Conservation (phyloP, 495 filamentous ascomycete species). For the Aspergillus sclerotiicarbonarius region DNA sequence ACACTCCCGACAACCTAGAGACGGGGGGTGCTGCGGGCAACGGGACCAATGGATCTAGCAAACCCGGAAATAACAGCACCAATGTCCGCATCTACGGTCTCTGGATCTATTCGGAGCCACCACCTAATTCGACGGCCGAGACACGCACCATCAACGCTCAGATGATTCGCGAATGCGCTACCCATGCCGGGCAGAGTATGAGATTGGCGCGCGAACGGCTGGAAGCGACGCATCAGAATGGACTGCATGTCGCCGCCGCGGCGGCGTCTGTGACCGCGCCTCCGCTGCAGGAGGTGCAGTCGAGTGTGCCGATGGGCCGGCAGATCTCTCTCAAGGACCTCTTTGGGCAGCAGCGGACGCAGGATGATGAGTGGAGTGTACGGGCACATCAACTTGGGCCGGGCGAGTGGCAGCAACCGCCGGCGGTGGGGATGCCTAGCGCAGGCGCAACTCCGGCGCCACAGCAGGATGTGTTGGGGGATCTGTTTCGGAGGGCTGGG, state of each 20-base stretch:
- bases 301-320: slow-evolving; percentile 49
- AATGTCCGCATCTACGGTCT: slow-evolving; percentile 53
- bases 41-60: slow-evolving; percentile 7
- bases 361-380: slow-evolving; percentile 52
- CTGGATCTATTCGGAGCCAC: slow-evolving; percentile 63
- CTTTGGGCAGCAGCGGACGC: slow-evolving; percentile 53
- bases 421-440: not conserved
- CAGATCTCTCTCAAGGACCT: slow-evolving; percentile 54
- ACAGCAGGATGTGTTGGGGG: slow-evolving; percentile 38
- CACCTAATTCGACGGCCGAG: slow-evolving; percentile 53
- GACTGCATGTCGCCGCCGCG: slow-evolving; percentile 35
- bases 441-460: slow-evolving; percentile 16
- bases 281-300: slow-evolving; percentile 33
- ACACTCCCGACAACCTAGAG: slow-evolving; percentile 8
- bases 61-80: slow-evolving; percentile 30
- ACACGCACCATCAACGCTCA: slow-evolving; percentile 49
- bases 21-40: slow-evolving; percentile 1
- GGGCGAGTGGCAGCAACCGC: slow-evolving; percentile 17
- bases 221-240: slow-evolving; percentile 40
- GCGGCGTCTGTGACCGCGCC: slow-evolving; percentile 27
- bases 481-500: slow-evolving; percentile 45
- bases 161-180: slow-evolving; percentile 54
- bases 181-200: slow-evolving; percentile 46
- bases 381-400: slow-evolving; percentile 40
- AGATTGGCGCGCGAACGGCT: slow-evolving; percentile 42